phyloP scores from a whole-genome alignment of 306 rosid species.

The Cyclanthera cordifolia region DNA sequence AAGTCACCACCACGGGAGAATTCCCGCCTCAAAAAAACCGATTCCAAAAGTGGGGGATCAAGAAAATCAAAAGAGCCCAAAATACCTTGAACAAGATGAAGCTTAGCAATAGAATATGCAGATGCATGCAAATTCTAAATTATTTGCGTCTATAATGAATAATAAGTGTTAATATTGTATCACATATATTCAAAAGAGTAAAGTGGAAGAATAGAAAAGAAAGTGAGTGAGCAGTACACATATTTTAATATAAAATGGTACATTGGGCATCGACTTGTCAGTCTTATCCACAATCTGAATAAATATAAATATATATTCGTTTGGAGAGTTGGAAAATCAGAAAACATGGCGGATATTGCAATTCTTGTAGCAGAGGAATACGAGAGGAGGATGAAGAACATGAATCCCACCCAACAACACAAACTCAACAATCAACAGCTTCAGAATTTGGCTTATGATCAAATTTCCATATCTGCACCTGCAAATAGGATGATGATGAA shows the following conservation, averaged over 20 bases:
- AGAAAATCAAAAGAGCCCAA: too few species aligned
- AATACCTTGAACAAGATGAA: too few species aligned
- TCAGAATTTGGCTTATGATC: slow-evolving; percentile 20
- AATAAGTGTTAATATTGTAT: too few species aligned
- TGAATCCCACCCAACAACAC: not conserved
- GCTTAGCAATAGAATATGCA: too few species aligned
- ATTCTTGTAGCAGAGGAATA: slow-evolving; percentile 77
- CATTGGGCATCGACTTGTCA: slow-evolving; percentile 12
- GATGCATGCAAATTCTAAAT: too few species aligned
- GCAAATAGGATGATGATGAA: slow-evolving; percentile 15
- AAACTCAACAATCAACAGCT: not conserved
- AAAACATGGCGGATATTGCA: slow-evolving; percentile 53
- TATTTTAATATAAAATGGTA: not conserved
- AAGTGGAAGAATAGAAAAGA: not conserved
- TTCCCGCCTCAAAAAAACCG: too few species aligned
- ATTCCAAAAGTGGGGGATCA: too few species aligned
- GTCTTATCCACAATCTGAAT: slow-evolving; percentile 9
- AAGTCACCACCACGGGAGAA: too few species aligned
- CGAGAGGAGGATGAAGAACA: slow-evolving; percentile 46
- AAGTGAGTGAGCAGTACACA: not conserved
- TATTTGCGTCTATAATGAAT: too few species aligned
- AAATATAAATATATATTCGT: not conserved
- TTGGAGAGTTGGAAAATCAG: not conserved
- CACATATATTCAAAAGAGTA: too few species aligned
- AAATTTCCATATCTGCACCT: slow-evolving; percentile 24